Conservation (phyloP, 2,329 filamentous ascomycete species). For the Stachybotrys chlorohalonatus region DNA sequence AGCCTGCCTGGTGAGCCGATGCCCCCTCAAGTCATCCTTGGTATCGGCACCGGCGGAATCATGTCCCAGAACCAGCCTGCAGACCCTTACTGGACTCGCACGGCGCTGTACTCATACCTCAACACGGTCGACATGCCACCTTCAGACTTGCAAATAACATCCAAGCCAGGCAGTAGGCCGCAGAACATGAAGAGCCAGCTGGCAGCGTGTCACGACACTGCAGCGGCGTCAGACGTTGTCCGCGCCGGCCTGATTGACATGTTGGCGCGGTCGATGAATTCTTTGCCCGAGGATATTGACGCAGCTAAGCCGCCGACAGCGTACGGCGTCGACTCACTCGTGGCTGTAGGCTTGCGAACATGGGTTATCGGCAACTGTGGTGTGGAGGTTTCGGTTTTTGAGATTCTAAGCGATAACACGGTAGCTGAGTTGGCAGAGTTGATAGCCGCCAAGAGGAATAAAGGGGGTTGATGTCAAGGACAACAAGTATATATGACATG, state of each 20-base stretch:
- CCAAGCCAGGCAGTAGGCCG: conserved; percentile 7
- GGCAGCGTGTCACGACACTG: conserved; percentile 13
- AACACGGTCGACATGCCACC: conserved; percentile 36
- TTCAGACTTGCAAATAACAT: conserved; percentile 13
- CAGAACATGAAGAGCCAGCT: conserved; percentile 23
- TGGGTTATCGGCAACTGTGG: conserved; percentile 37
- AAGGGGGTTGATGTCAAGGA: conserved; percentile 4
- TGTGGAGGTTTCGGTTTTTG: conserved; percentile 36
- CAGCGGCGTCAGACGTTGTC: conserved; percentile 23
- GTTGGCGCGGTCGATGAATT: conserved; percentile 35
- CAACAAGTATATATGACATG: neutral
- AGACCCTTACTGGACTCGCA: conserved; percentile 45
- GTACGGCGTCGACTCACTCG: conserved; percentile 44
- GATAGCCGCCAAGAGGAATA: conserved; percentile 24
- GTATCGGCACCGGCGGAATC: conserved; percentile 45
- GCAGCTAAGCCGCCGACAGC: conserved; percentile 26
- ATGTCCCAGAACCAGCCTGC: conserved; percentile 40
- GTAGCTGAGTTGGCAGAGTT: conserved; percentile 25
- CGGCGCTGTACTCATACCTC: conserved; percentile 38
- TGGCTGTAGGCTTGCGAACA: conserved; percentile 42
- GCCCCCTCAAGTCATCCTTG: conserved; percentile 40
- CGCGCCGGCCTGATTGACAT: conserved; percentile 26
- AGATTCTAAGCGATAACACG: conserved; percentile 34
- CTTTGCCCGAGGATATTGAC: conserved; percentile 35
- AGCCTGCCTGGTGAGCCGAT: conserved; percentile 15